Conservation (phyloP, 2,329 filamentous ascomycete genomes). For the Phialocephala sp. region DNA sequence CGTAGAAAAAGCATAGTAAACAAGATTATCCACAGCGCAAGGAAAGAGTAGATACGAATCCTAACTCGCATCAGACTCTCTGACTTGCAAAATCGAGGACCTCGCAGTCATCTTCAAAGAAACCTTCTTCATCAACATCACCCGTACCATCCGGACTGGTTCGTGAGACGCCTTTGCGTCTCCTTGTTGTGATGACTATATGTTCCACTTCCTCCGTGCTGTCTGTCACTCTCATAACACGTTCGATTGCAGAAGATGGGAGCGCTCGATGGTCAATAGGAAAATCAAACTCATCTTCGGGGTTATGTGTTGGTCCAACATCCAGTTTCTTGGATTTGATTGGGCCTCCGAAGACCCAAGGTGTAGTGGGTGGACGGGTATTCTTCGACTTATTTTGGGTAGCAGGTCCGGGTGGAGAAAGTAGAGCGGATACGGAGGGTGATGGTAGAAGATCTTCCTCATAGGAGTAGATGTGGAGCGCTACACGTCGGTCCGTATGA, state of each 20-base stretch:
- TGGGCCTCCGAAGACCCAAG: slow-evolving; percentile 67
- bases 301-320: slow-evolving; percentile 52
- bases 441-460: slow-evolving; percentile 27
- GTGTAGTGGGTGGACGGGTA: slow-evolving; percentile 19
- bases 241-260: slow-evolving; percentile 68
- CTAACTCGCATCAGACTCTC: slow-evolving; percentile 53
- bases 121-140: slow-evolving; percentile 71
- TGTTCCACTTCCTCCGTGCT: slow-evolving; percentile 65
- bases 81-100: slow-evolving; percentile 86
- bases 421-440: slow-evolving; percentile 37
- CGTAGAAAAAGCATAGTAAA: slow-evolving; percentile 9
- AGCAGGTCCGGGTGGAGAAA: slow-evolving; percentile 35
- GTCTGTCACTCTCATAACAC: slow-evolving; percentile 60
- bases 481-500: slow-evolving; percentile 86
- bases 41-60: neutral
- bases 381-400: slow-evolving; percentile 17
- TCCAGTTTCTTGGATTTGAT: slow-evolving; percentile 59
- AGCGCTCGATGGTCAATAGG: slow-evolving; percentile 60
- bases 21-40: neutral
- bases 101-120: slow-evolving; percentile 93
- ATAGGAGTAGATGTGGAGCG: slow-evolving; percentile 68
- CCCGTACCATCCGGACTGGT: slow-evolving; percentile 47
- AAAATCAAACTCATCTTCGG: slow-evolving; percentile 58
- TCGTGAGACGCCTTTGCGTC: slow-evolving; percentile 64
- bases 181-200: slow-evolving; percentile 81